Percentiles rank a stretch among this genome's conserved stretches.
These are phyloP conservation scores for Solanum bulbocastanum DNA, from an alignment of 257 asterid species.

Conservation along the genomic window DNA sequence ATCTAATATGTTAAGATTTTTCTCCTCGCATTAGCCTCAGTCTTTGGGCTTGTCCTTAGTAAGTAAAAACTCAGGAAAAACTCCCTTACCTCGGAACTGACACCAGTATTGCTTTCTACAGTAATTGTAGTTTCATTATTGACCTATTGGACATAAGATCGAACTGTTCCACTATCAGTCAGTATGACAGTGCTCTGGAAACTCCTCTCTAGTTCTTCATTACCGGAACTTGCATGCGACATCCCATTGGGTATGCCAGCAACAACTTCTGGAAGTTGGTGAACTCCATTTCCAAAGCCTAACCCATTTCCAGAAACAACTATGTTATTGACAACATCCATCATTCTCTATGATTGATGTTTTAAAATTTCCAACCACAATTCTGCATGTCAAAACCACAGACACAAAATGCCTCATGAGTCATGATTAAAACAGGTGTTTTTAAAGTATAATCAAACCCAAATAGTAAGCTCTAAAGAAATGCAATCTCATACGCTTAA, in stretches of 20 bases:
- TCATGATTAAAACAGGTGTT: not conserved
- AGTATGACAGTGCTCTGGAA: constrained; percentile 4
- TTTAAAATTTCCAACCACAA: not conserved
- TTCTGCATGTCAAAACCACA: not conserved
- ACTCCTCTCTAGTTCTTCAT: constrained; percentile 8
- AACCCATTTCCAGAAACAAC: constrained; percentile 17
- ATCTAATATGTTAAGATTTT: too few relatives aligned
- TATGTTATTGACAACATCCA: constrained; percentile 19
- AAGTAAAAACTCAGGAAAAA: not conserved
- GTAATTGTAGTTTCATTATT: not conserved
- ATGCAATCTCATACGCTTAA: not conserved
- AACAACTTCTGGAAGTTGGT: constrained; percentile 11
- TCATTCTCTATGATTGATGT: constrained; percentile 4
- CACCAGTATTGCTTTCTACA: constrained; percentile 6
- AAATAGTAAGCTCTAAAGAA: not conserved
- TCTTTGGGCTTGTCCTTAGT: not conserved
- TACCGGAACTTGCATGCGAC: constrained; percentile 5
- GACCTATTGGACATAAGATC: constrained; percentile 1
- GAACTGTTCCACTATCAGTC: constrained; percentile 10
- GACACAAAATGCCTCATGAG: not conserved
- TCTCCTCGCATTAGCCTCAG: too few relatives aligned
- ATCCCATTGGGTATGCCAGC: constrained; percentile 7
- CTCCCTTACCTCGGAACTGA: constrained; percentile 11
- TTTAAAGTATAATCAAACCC: not conserved
- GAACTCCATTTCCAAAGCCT: constrained; percentile 17